Evolutionary conservation across 2,329 filamentous ascomycete genomes (phyloP).

Genomic region (Akanthomyces muscarius): DNA sequence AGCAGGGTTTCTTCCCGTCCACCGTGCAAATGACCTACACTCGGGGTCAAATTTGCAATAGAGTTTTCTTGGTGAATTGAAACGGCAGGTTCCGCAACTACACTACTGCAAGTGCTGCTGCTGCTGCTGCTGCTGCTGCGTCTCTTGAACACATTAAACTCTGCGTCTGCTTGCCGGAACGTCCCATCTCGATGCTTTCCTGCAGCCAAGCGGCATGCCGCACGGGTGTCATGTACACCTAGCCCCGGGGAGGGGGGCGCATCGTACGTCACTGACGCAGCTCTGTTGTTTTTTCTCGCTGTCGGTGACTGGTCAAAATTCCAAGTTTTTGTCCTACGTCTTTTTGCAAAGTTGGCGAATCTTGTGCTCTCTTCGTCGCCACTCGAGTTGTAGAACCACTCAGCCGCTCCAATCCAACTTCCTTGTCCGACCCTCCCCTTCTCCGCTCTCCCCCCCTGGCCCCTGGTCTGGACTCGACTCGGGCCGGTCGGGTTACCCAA

Average conservation of each 20-base stretch:
- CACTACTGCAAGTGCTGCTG: too few relatives aligned
- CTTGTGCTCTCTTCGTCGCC: not conserved
- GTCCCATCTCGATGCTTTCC: constrained; percentile 4
- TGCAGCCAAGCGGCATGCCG: constrained; percentile 8
- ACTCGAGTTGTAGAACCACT: too few relatives aligned
- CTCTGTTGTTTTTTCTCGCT: not conserved
- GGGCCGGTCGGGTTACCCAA: constrained; percentile 5
- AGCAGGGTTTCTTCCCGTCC: too few relatives aligned
- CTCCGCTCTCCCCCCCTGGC: not conserved
- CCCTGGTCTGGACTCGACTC: not conserved
- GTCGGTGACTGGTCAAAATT: not conserved
- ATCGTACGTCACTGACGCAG: not conserved
- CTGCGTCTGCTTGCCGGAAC: not conserved
- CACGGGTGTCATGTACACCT: not conserved
- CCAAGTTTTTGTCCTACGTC: too few relatives aligned
- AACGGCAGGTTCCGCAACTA: too few relatives aligned
- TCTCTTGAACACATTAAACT: not conserved
- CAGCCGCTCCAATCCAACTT: too few relatives aligned
- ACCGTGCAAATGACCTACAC: too few relatives aligned
- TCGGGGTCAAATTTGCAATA: too few relatives aligned
- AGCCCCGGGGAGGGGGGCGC: not conserved
- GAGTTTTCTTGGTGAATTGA: too few relatives aligned
- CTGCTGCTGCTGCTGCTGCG: too few relatives aligned
- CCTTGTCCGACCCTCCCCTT: not conserved
- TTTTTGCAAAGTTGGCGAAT: not conserved